phyloP scores from a whole-genome alignment of 495 filamentous ascomycete species.

The Massariosphaeria phaeospora region DNA sequence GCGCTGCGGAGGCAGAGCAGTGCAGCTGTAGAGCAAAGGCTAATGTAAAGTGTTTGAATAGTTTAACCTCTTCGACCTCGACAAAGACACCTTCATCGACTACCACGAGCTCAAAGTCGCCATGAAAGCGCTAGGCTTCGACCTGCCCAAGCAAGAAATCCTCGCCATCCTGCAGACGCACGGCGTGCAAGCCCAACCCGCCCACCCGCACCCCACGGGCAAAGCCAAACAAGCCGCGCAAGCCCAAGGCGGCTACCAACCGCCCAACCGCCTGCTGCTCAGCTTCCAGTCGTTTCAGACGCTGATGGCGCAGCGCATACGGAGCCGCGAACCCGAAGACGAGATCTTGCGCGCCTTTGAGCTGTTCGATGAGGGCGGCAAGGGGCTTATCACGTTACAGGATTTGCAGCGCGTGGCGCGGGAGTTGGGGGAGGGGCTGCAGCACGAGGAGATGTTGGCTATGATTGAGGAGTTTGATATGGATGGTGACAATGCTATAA shows the following conservation, averaged over 20 bases:
- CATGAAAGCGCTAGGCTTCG: conserved; percentile 93
- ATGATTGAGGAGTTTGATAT: conserved; percentile 99
- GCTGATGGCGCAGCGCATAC: conserved; percentile 73
- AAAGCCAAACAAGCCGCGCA: conserved; percentile 15
- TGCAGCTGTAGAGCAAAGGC: neutral
- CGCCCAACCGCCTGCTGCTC: conserved; percentile 56
- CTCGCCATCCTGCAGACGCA: conserved; percentile 67
- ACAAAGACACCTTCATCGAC: conserved; percentile 89
- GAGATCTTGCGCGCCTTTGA: conserved; percentile 90
- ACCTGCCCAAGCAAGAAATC: conserved; percentile 76
- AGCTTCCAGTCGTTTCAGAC: conserved; percentile 68
- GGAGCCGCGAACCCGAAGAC: conserved; percentile 76
- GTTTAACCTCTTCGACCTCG: conserved; percentile 96
- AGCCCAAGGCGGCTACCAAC: conserved; percentile 28
- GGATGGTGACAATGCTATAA: conserved; percentile 84
- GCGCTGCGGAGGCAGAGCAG: neutral
- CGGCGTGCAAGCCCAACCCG: conserved; percentile 43
- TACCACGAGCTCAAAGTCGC: conserved; percentile 98
- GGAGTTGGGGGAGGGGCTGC: conserved; percentile 83
- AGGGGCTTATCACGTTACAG: conserved; percentile 79
- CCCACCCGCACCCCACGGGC: conserved; percentile 46
- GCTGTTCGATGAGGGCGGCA: conserved; percentile 74
- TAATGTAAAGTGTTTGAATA: conserved; percentile 39
- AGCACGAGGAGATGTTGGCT: conserved; percentile 84
- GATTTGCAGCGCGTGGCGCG: conserved; percentile 83